Evolutionary conservation across 2,329 filamentous ascomycete species (phyloP).

Genomic region (Alternaria conjuncta): DNA sequence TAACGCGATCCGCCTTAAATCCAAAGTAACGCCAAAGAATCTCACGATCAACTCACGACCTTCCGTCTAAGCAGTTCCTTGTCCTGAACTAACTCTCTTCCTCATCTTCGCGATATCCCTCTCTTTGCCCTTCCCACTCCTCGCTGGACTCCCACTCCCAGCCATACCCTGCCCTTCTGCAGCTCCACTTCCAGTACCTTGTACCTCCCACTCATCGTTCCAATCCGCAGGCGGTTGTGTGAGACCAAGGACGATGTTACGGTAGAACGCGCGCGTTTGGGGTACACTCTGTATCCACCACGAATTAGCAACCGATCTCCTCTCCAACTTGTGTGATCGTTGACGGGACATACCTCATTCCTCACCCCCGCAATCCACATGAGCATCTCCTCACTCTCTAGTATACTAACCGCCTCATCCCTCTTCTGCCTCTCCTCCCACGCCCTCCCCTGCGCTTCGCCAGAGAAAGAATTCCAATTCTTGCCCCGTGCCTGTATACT

Average conservation of each 20-base stretch:
- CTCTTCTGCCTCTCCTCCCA: constrained; percentile 33
- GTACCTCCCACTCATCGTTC: constrained; percentile 19
- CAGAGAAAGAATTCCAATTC: background rate
- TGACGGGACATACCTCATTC: constrained; percentile 39
- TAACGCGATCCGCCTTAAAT: constrained; percentile 5
- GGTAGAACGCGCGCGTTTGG: constrained; percentile 40
- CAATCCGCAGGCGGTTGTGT: constrained; percentile 12
- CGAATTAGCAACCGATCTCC: background rate
- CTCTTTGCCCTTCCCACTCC: constrained; percentile 23
- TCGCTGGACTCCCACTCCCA: constrained; percentile 16
- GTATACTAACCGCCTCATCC: constrained; percentile 39
- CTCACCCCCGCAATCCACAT: constrained; percentile 41
- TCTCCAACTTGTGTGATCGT: background rate
- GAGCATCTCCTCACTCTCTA: constrained; percentile 47
- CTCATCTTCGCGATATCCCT: constrained; percentile 19
- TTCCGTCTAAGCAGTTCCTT: background rate
- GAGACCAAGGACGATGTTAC: constrained; percentile 31
- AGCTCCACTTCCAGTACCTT: constrained; percentile 26
- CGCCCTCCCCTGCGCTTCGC: background rate
- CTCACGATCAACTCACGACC: rapidly evolving
- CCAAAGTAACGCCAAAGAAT: background rate
- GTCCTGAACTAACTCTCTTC: constrained; percentile 17
- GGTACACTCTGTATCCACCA: constrained; percentile 29
- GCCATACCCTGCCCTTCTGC: background rate
- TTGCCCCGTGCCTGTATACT: constrained; percentile 35